Evolutionary conservation across 495 filamentous ascomycete species (phyloP).

Genomic region (Xylaria intraflava): DNA sequence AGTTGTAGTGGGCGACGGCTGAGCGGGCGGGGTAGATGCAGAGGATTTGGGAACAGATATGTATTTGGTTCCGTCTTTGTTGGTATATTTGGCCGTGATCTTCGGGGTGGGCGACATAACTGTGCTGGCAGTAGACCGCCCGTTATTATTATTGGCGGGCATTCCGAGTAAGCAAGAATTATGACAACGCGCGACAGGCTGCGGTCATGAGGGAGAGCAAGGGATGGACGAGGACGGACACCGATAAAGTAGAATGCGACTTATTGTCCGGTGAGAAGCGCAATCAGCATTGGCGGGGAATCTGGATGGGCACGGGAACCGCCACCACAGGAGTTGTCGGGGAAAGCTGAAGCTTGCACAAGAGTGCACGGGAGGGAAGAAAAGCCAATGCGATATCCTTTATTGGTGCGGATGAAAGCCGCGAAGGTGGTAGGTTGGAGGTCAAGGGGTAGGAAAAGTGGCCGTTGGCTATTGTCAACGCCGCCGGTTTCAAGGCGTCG

Average conservation of each 20-base stretch:
- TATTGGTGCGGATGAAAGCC: constrained; percentile 2
- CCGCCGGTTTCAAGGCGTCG: constrained; percentile 2
- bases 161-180: constrained; percentile 33
- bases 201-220: constrained; percentile 28
- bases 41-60: constrained; percentile 58
- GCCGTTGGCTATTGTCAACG: background rate
- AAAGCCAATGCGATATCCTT: background rate
- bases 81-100: constrained; percentile 51
- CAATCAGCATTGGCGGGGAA: constrained; percentile 13
- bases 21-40: constrained; percentile 44
- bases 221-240: constrained; percentile 5
- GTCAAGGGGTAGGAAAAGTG: constrained; percentile 2
- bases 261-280: constrained; percentile 7
- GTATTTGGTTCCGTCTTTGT: constrained; percentile 63
- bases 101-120: constrained; percentile 35
- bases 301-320: constrained; percentile 9
- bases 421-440: background rate
- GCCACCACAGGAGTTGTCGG: constrained; percentile 2
- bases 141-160: constrained; percentile 41
- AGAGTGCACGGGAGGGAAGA: background rate
- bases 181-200: constrained; percentile 20
- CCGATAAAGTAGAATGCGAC: constrained; percentile 7
- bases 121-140: constrained; percentile 35
- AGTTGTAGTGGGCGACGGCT: constrained; percentile 40
- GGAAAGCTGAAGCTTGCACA: background rate